A percentile compares a stretch with the other conserved stretches of the same genome.
Conservation (phyloP, 2,329 filamentous ascomycete genomes). For the Cladobotryum mycophilum region DNA sequence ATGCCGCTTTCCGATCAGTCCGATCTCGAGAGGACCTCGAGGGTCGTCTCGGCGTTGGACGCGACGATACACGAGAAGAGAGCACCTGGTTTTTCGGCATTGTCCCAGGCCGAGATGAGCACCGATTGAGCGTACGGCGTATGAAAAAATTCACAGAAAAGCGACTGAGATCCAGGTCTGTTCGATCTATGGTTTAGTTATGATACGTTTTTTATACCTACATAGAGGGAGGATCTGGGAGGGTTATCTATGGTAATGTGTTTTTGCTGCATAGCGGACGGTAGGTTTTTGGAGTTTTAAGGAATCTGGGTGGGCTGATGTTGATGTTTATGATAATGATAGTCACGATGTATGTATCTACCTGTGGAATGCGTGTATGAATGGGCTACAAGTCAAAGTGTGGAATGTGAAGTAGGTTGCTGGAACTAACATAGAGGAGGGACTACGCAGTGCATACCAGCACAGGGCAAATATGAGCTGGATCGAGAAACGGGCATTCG, state of each 20-base stretch:
- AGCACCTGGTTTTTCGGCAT: slow-evolving; percentile 48
- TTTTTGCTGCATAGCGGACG: background rate
- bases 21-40: slow-evolving; percentile 63
- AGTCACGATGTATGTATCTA: background rate
- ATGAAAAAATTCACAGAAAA: slow-evolving; percentile 42
- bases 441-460: background rate
- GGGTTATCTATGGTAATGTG: slow-evolving; percentile 1
- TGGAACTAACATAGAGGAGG: background rate
- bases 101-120: slow-evolving; percentile 33
- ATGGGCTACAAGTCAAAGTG: background rate
- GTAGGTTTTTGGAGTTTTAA: background rate
- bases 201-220: slow-evolving; percentile 7
- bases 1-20: slow-evolving; percentile 66
- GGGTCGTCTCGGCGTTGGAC: slow-evolving; percentile 56
- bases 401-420: background rate
- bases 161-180: slow-evolving; percentile 15
- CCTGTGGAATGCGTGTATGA: background rate
- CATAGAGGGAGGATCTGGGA: no score
- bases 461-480: background rate
- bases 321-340: background rate
- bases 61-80: slow-evolving; percentile 37
- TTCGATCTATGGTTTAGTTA: slow-evolving; percentile 21
- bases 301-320: background rate
- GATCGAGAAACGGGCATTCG: background rate
- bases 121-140: slow-evolving; percentile 38